Percentiles rank a stretch among this genome's conserved stretches.
Evolutionary conservation across 768 basidiomycete genomes (phyloP).

Genomic region (Cystofilobasidium ferigula): DNA sequence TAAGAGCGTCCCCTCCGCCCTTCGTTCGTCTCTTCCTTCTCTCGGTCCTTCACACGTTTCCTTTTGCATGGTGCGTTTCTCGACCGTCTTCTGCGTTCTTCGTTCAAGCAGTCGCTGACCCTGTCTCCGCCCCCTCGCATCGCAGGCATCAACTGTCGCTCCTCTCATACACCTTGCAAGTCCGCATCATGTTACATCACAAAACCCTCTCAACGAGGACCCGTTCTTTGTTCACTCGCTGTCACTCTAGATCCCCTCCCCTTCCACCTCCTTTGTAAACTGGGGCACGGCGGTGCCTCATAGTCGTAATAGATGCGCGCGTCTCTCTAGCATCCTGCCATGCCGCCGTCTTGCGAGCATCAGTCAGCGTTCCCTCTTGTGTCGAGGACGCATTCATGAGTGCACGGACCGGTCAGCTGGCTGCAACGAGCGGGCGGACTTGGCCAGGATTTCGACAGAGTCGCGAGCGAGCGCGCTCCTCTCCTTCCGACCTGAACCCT

Average conservation of each 20-base stretch:
- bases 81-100: not conserved
- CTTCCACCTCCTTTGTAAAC: not conserved
- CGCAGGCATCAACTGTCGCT: constrained; percentile 2
- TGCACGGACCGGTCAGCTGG: no score
- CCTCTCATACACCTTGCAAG: not conserved
- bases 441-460: no score
- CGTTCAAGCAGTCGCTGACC: no score
- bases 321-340: not conserved
- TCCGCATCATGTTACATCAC: not conserved
- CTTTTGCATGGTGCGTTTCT: not conserved
- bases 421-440: no score
- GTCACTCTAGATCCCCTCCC: not conserved
- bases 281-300: not conserved
- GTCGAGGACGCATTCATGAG: no score
- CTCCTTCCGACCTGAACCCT: no score
- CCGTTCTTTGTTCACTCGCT: not conserved
- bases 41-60: not conserved
- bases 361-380: no score
- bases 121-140: not conserved
- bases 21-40: not conserved
- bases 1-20: not conserved
- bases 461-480: no score
- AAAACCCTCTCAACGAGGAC: not conserved
- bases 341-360: not conserved
- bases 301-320: not conserved